phyloP scores from a whole-genome alignment of 2,329 filamentous ascomycete species.

The Bertia moriformis region DNA sequence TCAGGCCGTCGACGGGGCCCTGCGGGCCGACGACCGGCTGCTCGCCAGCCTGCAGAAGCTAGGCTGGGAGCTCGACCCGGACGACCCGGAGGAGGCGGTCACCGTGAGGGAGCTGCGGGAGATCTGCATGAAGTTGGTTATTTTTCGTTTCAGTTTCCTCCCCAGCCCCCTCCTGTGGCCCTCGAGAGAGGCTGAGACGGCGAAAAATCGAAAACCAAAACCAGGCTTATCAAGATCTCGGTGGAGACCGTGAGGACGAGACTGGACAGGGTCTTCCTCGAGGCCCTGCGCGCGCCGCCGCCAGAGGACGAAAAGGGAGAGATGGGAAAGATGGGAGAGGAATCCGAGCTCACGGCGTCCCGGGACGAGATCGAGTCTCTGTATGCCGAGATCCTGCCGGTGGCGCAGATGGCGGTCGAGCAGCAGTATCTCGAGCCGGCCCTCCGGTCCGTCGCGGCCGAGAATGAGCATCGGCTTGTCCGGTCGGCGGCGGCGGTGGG shows the following conservation, averaged over 20 bases:
- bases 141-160: slow-evolving; percentile 1
- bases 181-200: background rate
- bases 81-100: slow-evolving; percentile 33
- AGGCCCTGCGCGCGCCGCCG: slow-evolving; percentile 20
- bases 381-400: slow-evolving; percentile 53
- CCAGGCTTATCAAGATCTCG: slow-evolving; percentile 40
- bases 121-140: slow-evolving; percentile 31
- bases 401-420: slow-evolving; percentile 58
- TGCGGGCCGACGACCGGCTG: slow-evolving; percentile 51
- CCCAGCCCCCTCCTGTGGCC: background rate
- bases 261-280: slow-evolving; percentile 39
- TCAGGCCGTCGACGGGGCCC: slow-evolving; percentile 29
- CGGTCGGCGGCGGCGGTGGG: slow-evolving; percentile 29
- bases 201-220: background rate
- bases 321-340: slow-evolving; percentile 11
- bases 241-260: slow-evolving; percentile 37
- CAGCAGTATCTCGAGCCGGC: slow-evolving; percentile 53
- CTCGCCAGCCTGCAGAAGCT: slow-evolving; percentile 53
- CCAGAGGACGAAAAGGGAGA: slow-evolving; percentile 3
- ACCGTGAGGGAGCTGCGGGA: slow-evolving; percentile 43
- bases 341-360: slow-evolving; percentile 30
- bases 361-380: slow-evolving; percentile 56
- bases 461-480: slow-evolving; percentile 24
- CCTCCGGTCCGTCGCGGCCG: slow-evolving; percentile 25
- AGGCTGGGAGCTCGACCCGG: slow-evolving; percentile 40